Evolutionary conservation across 1,139 yeast genomes (phyloP), one percentile per base, ranked within the genome.

Genomic region (Petasospora rhodanensis): DNA sequence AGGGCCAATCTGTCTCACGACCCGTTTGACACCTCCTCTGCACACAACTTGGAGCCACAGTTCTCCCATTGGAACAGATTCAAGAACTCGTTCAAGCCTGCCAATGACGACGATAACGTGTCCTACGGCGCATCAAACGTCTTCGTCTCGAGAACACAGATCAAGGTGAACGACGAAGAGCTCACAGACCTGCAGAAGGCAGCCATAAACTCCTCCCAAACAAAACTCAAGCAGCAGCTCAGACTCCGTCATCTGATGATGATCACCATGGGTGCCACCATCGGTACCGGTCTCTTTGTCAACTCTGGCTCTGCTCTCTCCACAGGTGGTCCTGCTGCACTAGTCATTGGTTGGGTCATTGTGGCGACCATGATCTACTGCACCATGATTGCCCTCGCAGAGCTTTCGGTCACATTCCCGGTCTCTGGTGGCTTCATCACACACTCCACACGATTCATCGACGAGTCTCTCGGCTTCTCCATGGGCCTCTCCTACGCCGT

Each of bases 191-290:
- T 74, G 18, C 87, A 82, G 56, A 74, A 68, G 50, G 77, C 82
- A 21, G 83, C 83, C 34, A 56, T 74, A 24, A 64, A 72, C 47
- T 73, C 86, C 21, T 79, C 87, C 18, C 73, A 74, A 52, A 67
- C 89, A 13, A 86, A 89, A 2, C 69, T 83, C 79, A 81, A 76
- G 31, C 68, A 85, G 54, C 66, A 73, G 26, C 67, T 83, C 37
- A 77, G 78, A 46, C 66, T 61, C 76, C 83, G 65, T 62, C 68
- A 62, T 38, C 69, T 84, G 48, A 82, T 80, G 53, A 81, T 84
- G 85, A 79, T 85, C 55, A 93, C 94, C 30, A 78, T 85, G 49
- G 95, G 95, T 53, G 94, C 94, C 43, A 71, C 86, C 34, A 82
- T 85, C 43, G 95, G 95, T 59, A 82, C 68, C 5, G 68, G 69